Base-by-base conservation (phyloP, 164 flowering plant species). In the Umbilicus rupestris region DNA sequence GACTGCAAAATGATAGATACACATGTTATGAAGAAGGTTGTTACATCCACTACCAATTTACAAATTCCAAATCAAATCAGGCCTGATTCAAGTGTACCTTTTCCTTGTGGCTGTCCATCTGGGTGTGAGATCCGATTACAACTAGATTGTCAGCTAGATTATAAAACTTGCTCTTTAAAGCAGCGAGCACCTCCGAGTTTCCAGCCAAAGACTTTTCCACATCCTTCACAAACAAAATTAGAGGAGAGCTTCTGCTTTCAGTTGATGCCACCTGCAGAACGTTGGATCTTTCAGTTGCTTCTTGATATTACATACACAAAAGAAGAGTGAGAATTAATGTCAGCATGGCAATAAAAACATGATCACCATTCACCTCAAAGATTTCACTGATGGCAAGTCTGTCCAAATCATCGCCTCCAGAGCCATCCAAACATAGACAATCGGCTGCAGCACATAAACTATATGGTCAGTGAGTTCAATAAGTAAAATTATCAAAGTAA, bases 171-270 rank as follows among this genome's bases (percentile, higher is more conserved):
- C 65, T 70, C 73, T 77, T 88, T 35, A 92, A 77, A 46, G 82
- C 64, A 12, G 80, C 22, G 73, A 71, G 78, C 59, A 79, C 80
- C 58, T 87, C 98, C 3, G 73, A 62, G 66, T 80, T 82, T 46
- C 85, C 90, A 1, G 69, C 78, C 70, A 88, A 52, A 20, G 82
- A 81, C 76, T 92, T 92, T 65, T 92, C 96, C n/a, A 83, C 73
- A 50, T 92, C 98, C 82, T 90, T 92, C 59, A 88, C 20, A 59
- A 88, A 87, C 77, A 91, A 58, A 72, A 91, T 81, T n/a, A 91
- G 67, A 16, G 91, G 77, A 46, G 71, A 68, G 46, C 47, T 81
- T 82, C 83, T 81, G 71, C 88, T 83, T 73, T 85, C 91, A 66
- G 68, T 65, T 9, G 76, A 73, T 44, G 79, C 85, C 68, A 86